Base-by-base conservation (phyloP, 2,329 filamentous ascomycete genomes). In the Colletotrichum sp. region DNA sequence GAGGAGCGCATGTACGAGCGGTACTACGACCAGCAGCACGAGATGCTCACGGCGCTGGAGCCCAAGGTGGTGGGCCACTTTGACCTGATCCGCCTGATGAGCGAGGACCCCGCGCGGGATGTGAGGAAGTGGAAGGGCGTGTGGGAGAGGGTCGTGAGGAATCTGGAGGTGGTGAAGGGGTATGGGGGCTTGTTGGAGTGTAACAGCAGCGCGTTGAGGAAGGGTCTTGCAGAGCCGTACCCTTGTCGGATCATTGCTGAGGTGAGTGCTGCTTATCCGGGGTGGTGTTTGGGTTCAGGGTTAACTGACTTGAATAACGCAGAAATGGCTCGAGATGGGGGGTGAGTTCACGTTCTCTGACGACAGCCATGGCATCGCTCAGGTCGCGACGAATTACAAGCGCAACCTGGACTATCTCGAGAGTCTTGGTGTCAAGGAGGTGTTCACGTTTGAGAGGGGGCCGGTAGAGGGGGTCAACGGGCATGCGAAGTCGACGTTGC, bases 1-100 rank as follows among this genome's bases (percentile, higher is more conserved):
- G 95, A 98, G 82, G 92, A 95, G 83, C 85, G 84, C n/a, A 88
- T 98, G 26, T 96, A 94, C 81, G 92, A 92, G 82, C 91, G 92
- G 78, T 99, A 98, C 86, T 99, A 98, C 83, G 96, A 99, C 84
- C 88, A 93, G 79, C 97, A 99, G 87, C 90, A 90, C 77, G 92
- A 92, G 24, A 98, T 99, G 96, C 88, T 99, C 63, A 84, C 86
- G 70, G 88, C 90, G 9, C 85, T 98, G 78, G 87, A 88, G 79
- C 97, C 97, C 36, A 91, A 91, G 9, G 90, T 99, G 15, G 94
- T 99, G 6, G 97, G 96, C 0, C 97, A 99, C 86, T 98, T 99
- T 83, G 97, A 99, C 85, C 91, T 99, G 24, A 94, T 99, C 71
- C 89, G 96, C 15, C 86, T 99, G 78, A 89, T 97, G 83, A 96